Evolutionary conservation across 2,329 filamentous ascomycete species (phyloP), one percentile per base, ranked within the genome.

Genomic region (Scedosporium dehoogii): DNA sequence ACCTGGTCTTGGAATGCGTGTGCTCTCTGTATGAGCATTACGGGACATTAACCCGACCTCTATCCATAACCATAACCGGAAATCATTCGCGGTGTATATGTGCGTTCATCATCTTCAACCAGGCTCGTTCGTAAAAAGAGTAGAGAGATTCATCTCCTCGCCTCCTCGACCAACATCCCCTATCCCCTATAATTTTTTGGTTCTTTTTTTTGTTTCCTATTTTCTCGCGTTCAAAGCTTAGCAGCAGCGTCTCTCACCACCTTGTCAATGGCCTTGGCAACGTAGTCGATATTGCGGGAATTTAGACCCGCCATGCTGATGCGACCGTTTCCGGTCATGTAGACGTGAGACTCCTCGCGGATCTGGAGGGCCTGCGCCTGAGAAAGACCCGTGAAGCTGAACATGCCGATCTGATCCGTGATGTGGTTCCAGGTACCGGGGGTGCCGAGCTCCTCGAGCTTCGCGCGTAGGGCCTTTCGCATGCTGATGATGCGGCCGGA

Each of bases 281-380:
- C 90, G 77, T 97, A 96, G 62, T 96, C 91, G 64, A 97, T 82
- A 73, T 97, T 99, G 70, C 87, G 79, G 27, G 90, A 89, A 76
- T 97, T 97, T 67, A 97, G 78, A n/a, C 94, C 94, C 4, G 94
- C 94, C 93, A 99, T 97, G 73, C 90, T 96, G 76, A 97, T 96
- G 58, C 94, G 89, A 23, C 94, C 94, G 72, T 99, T 99, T 85
- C 97, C 97, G 67, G 93, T 97, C 85, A 93, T 92, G 78, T 94
- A 94, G 61, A 94, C 81, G 74, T 94, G 90, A 64, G 81, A 84
- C 59, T 90, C 84, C 65, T 85, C 80, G 60, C 87, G 82, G 65
- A 94, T 78, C 76, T 85, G 86, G 68, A 83, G 68, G 6, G 93
- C 90, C 73, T 94, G 90, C 65, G 83, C 73, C 77, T 92, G 89